These are phyloP conservation scores for Aspergillus tubingensis DNA, from an alignment of 2,329 filamentous ascomycete genomes.

Conservation along the genomic window DNA sequence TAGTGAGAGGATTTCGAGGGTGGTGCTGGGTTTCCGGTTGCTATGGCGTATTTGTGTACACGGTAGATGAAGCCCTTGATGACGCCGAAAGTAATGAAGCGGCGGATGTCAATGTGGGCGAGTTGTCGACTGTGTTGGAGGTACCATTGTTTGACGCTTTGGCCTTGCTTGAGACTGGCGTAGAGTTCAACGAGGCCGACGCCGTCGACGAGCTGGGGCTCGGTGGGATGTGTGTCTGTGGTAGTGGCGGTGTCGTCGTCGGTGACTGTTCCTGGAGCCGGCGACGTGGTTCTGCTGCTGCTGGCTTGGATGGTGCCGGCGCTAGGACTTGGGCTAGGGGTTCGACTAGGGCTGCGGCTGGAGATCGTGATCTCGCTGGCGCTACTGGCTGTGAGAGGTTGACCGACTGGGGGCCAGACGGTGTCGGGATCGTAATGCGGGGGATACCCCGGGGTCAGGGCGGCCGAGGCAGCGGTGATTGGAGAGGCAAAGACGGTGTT, in stretches of 20 bases:
- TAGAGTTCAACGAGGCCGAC: conserved; percentile 74
- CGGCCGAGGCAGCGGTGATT: conserved; percentile 22
- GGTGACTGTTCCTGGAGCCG: conserved; percentile 9
- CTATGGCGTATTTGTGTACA: conserved; percentile 84
- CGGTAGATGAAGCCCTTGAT: conserved; percentile 94
- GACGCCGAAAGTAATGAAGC: conserved; percentile 91
- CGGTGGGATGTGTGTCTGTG: conserved; percentile 9
- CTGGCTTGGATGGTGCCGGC: conserved; percentile 14
- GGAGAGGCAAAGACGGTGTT: conserved; percentile 53
- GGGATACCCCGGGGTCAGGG: conserved; percentile 19
- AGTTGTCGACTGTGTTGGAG: conserved; percentile 72
- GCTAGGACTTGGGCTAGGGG: conserved; percentile 13
- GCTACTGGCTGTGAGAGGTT: conserved; percentile 20
- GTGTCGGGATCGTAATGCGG: conserved; percentile 33
- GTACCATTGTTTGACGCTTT: conserved; percentile 86
- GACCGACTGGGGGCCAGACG: conserved; percentile 48
- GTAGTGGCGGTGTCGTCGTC: conserved; percentile 1
- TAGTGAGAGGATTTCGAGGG: conserved; percentile 25
- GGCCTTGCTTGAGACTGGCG: conserved; percentile 77
- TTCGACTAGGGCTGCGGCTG: conserved; percentile 16
- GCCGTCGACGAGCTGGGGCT: conserved; percentile 41
- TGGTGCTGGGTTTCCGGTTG: conserved; percentile 37
- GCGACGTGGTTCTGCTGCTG: conserved; percentile 14
- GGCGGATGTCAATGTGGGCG: conserved; percentile 78
- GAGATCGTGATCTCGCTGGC: conserved; percentile 18